phyloP scores from a whole-genome alignment of 345 rosid species.

The Corymbia maculata region DNA sequence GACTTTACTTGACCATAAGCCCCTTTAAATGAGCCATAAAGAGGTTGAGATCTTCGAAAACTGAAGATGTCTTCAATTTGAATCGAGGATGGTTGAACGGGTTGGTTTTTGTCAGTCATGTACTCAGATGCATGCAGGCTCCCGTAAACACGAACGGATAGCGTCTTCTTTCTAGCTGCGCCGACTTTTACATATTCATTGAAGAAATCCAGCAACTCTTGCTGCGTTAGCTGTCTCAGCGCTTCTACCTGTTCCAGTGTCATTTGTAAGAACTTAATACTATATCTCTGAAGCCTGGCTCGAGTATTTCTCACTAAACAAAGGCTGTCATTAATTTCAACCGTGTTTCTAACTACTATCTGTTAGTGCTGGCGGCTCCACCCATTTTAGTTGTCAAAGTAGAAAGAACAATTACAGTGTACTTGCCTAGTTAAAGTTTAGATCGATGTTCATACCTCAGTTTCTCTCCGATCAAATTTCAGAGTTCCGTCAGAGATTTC shows the following conservation, averaged over 20 bases:
- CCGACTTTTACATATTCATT: constrained; percentile 59
- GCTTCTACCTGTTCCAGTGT: constrained; percentile 45
- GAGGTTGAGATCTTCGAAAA: constrained; percentile 75
- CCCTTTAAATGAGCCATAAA: constrained; percentile 66
- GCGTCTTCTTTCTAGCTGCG: constrained; percentile 41
- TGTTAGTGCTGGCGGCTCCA: neutral
- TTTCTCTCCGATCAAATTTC: constrained; percentile 64
- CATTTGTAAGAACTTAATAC: neutral
- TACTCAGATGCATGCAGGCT: constrained; percentile 39
- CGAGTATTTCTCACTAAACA: neutral
- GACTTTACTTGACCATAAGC: constrained; percentile 25
- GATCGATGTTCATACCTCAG: constrained; percentile 40
- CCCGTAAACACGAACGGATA: constrained; percentile 59
- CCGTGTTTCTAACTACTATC: neutral
- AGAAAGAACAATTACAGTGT: neutral
- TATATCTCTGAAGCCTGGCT: neutral
- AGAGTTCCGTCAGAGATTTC: constrained; percentile 59
- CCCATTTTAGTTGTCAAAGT: neutral
- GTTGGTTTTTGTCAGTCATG: constrained; percentile 25
- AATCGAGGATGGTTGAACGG: constrained; percentile 16
- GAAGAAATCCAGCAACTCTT: constrained; percentile 70
- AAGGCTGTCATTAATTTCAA: neutral
- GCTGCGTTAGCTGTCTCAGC: constrained; percentile 46
- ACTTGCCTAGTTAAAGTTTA: neutral
- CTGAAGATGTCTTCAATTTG: constrained; percentile 49